Base-by-base conservation (phyloP, 106 monocot species). In the Apostasia shenzhenica region DNA sequence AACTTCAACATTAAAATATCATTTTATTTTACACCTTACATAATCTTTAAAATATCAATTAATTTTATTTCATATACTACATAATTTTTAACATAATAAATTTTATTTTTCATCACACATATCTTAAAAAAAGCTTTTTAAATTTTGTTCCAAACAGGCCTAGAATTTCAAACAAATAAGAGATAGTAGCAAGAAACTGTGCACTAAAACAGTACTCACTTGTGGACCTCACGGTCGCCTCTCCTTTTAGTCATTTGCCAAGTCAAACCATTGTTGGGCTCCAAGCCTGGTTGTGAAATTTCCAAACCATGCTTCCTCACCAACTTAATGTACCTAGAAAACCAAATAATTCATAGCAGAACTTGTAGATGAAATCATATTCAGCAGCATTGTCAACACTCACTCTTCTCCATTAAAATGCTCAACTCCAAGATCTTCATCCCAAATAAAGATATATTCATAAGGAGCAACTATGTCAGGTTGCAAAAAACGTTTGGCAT, bases 361-460 rank as follows among this genome's bases (percentile, higher is more conserved):
- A 37, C 9, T 37, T 43, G 26, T 26, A 26, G 26, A 26, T 26
- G 26, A 26, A 26, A 26, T 26, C 26, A 26, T 26, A 26, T 26
- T 26, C 26, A 52, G 4, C 9, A 52, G 52, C 11, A 11, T 52
- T 52, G 52, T 8, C 11, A 52, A 3, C 14, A 45, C 73, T 73
- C 71, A 90, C 86, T 72, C 66, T 68, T 86, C 86, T 9, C 83
- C 90, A 77, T 86, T 54, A 52, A 90, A 90, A 75, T 90, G 73
- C 48, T 90, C 66, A 47, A 86, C 76, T 46, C 90, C 90, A 37
- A 90, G 68, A 64, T 90, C 90, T 77, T 90, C 90, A 72, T 90
- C 90, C 90, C 90, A 90, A 48, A 90, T 81, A 55, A 86, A 86
- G 59, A 90, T 86, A 47, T 90, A 90, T n/a, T 90, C 90, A 70